Conservation (phyloP, 192 early-diverging fungal species). For the Coemansia sp. region DNA sequence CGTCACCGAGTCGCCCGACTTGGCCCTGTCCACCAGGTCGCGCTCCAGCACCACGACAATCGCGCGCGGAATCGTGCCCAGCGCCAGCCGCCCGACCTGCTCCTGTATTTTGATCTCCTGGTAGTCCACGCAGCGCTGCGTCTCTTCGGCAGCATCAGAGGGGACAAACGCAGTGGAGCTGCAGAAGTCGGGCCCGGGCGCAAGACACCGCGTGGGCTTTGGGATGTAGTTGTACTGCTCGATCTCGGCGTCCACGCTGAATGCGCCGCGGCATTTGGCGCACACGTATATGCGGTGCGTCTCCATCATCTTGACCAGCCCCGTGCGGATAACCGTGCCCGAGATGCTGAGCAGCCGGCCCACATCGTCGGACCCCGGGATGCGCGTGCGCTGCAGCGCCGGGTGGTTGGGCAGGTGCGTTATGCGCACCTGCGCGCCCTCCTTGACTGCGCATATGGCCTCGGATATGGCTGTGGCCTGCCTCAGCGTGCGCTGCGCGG, state of each 20-base stretch:
- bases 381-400: constrained; percentile 36
- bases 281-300: constrained; percentile 56
- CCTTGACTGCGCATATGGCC: not conserved
- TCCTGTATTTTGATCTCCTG: constrained; percentile 81
- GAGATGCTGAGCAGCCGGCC: constrained; percentile 61
- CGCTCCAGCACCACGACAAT: constrained; percentile 60
- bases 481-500: constrained; percentile 5
- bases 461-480: not conserved
- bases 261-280: constrained; percentile 59
- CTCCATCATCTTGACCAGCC: constrained; percentile 68
- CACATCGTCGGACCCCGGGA: constrained; percentile 60
- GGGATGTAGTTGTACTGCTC: constrained; percentile 65
- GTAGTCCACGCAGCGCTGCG: constrained; percentile 63
- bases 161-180: constrained; percentile 3
- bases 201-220: constrained; percentile 40
- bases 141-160: constrained; percentile 29
- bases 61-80: constrained; percentile 64
- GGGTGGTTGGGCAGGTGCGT: constrained; percentile 28
- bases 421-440: constrained; percentile 4
- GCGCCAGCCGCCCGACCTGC: constrained; percentile 60
- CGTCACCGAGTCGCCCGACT: constrained; percentile 87
- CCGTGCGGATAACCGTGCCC: constrained; percentile 70
- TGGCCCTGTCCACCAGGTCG: constrained; percentile 59
- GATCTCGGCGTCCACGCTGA: constrained; percentile 57
- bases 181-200: constrained; percentile 2